Percentiles rank a stretch among this genome's conserved stretches.
Conservation (phyloP, 1,139 yeast species). For the Candida tunisiensis region DNA sequence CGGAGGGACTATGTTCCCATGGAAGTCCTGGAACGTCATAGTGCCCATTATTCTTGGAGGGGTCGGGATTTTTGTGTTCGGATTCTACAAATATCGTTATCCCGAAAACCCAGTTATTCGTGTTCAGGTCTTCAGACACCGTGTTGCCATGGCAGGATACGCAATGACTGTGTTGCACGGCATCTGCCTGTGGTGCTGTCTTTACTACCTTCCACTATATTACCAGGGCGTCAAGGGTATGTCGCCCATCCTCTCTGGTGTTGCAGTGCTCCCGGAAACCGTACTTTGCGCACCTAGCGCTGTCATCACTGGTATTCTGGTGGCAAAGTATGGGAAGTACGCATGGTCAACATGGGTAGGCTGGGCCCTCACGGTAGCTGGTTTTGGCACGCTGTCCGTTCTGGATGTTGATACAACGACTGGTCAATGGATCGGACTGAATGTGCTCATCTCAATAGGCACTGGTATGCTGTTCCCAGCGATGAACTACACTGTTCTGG, state of each 20-base stretch:
- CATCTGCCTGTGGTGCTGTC: slow-evolving; percentile 23
- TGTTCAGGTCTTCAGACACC: slow-evolving; percentile 21
- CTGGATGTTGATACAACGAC: slow-evolving; percentile 24
- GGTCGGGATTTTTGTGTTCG: slow-evolving; percentile 23
- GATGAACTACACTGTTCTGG: slow-evolving; percentile 28
- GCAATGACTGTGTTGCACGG: slow-evolving; percentile 23
- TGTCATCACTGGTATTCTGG: slow-evolving; percentile 27
- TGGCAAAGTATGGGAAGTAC: slow-evolving; percentile 25
- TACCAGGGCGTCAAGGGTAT: slow-evolving; percentile 34
- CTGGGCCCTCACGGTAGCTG: slow-evolving; percentile 31
- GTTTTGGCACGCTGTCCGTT: slow-evolving; percentile 32
- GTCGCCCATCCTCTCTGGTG: slow-evolving; percentile 35
- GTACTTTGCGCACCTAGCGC: slow-evolving; percentile 35
- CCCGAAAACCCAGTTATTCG: slow-evolving; percentile 33
- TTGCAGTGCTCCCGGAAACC: slow-evolving; percentile 36
- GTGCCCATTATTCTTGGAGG: slow-evolving; percentile 36
- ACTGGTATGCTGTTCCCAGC: slow-evolving; percentile 30
- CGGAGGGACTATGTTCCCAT: slow-evolving; percentile 30
- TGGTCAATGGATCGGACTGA: slow-evolving; percentile 32
- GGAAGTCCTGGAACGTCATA: slow-evolving; percentile 40
- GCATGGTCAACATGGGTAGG: slow-evolving; percentile 22
- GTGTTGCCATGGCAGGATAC: slow-evolving; percentile 21
- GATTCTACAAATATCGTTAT: slow-evolving; percentile 28
- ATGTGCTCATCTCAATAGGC: slow-evolving; percentile 36
- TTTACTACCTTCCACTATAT: slow-evolving; percentile 33